These are phyloP conservation scores for Cladosporium oxysporum DNA, from an alignment of 2,329 filamentous ascomycete genomes.

Conservation along the genomic window DNA sequence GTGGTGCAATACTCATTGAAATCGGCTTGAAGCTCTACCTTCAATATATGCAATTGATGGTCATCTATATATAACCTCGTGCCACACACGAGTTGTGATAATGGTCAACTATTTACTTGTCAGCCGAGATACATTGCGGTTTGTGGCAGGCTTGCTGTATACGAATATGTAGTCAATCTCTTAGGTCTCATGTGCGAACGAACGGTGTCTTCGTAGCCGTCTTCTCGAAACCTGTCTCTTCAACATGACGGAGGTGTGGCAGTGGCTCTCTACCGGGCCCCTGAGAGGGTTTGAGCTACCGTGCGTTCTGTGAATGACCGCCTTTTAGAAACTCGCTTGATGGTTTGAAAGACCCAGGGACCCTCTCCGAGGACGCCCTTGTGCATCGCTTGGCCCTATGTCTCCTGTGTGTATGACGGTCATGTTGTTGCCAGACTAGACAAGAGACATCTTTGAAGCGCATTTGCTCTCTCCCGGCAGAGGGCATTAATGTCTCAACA, in stretches of 20 bases:
- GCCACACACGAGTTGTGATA: not conserved
- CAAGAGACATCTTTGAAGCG: not conserved
- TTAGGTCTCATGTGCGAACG: not conserved
- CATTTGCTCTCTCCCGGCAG: not conserved
- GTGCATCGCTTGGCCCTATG: constrained; percentile 14
- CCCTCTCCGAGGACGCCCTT: constrained; percentile 3
- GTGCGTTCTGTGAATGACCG: not conserved
- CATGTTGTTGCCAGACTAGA: not conserved
- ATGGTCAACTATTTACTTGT: not conserved
- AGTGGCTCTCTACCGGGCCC: not conserved
- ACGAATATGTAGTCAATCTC: no score
- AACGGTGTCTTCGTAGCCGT: not conserved
- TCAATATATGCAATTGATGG: not conserved
- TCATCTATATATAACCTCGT: not conserved
- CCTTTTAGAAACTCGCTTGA: constrained; percentile 4
- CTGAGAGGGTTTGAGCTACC: not conserved
- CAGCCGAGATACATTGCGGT: not conserved
- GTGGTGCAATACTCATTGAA: constrained; percentile 16
- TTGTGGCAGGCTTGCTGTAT: no score
- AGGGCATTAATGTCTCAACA: no score
- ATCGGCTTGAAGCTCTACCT: not conserved
- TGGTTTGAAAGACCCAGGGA: not conserved
- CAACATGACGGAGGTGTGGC: not conserved
- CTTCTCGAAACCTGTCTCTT: constrained; percentile 9
- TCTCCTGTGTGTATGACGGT: not conserved